These are phyloP conservation scores for Oryza rufipogon DNA, from an alignment of 176 grass and related monocot genomes.

Conservation along the genomic window DNA sequence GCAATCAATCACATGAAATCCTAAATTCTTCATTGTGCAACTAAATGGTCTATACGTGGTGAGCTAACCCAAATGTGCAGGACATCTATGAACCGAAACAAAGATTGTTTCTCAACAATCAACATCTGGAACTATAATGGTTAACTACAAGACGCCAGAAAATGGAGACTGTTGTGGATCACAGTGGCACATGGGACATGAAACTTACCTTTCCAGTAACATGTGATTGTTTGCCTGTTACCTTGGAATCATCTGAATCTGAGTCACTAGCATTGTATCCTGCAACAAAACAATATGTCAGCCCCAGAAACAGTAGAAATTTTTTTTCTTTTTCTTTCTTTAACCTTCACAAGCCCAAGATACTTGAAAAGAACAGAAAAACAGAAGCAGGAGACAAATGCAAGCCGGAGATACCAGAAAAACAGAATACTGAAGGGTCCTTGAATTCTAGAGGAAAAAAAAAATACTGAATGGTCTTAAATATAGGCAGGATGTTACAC, in stretches of 20 bases:
- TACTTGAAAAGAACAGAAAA: not conserved
- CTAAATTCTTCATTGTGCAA: not conserved
- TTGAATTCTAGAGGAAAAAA: conserved; percentile 2
- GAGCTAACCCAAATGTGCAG: not conserved
- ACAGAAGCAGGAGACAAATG: not conserved
- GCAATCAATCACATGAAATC: conserved; percentile 3
- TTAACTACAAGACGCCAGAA: not conserved
- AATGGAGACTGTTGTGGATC: not conserved
- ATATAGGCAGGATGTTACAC: not conserved
- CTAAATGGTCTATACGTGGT: not conserved
- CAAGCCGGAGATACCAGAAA: not conserved
- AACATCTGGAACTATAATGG: conserved; percentile 24
- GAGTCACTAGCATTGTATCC: conserved; percentile 98
- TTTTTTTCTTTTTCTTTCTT: not conserved
- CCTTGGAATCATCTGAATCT: conserved; percentile 72
- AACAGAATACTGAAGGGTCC: not conserved
- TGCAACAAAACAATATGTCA: conserved; percentile 44
- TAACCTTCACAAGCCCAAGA: not conserved
- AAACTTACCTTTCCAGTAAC: conserved; percentile 43
- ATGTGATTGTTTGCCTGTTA: conserved; percentile 59
- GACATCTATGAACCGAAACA: conserved; percentile 15
- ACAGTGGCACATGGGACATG: not conserved
- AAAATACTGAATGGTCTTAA: not conserved
- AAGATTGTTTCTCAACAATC: not conserved
- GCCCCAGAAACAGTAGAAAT: conserved; percentile 33